Conservation (phyloP, 140 eudicot genomes). For the Bidens hawaiensis region DNA sequence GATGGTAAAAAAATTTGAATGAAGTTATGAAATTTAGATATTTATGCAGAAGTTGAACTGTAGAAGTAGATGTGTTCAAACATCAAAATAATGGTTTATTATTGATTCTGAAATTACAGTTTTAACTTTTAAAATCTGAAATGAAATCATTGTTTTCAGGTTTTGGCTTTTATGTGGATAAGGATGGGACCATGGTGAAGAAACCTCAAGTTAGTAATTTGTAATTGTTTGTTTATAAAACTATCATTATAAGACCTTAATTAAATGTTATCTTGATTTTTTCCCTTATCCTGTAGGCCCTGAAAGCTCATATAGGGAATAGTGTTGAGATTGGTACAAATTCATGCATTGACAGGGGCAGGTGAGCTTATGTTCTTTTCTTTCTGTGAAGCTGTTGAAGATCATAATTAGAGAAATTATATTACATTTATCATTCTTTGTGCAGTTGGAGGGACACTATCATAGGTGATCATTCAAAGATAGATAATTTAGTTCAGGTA, state of each 20-base stretch:
- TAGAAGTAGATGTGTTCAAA: no score
- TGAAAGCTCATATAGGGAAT: conserved; percentile 69
- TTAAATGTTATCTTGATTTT: not conserved
- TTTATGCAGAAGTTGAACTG: no score
- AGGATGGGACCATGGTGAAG: conserved; percentile 60
- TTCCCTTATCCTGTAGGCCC: conserved; percentile 32
- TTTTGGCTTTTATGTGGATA: conserved; percentile 79
- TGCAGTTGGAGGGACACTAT: conserved; percentile 96
- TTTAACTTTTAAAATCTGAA: no score
- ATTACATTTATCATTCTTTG: conserved; percentile 4
- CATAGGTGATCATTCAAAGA: conserved; percentile 79
- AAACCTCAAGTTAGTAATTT: conserved; percentile 74
- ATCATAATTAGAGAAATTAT: conserved; percentile 4
- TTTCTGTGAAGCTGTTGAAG: conserved; percentile 8
- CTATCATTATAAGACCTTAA: not conserved
- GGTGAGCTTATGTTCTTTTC: conserved; percentile 41
- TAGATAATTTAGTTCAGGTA: conserved; percentile 92
- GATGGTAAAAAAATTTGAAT: conserved; percentile 48
- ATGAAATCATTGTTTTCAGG: conserved; percentile 45
- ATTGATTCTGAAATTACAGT: no score
- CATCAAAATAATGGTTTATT: no score
- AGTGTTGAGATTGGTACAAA: conserved; percentile 95
- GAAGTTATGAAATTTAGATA: not conserved
- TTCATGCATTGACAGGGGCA: conserved; percentile 94
- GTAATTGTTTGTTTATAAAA: not conserved